A percentile compares a stretch with the other conserved stretches of the same genome.
Evolutionary conservation across 2,329 filamentous ascomycete species (phyloP).

Genomic region (Chalaropsis ovoidea): DNA sequence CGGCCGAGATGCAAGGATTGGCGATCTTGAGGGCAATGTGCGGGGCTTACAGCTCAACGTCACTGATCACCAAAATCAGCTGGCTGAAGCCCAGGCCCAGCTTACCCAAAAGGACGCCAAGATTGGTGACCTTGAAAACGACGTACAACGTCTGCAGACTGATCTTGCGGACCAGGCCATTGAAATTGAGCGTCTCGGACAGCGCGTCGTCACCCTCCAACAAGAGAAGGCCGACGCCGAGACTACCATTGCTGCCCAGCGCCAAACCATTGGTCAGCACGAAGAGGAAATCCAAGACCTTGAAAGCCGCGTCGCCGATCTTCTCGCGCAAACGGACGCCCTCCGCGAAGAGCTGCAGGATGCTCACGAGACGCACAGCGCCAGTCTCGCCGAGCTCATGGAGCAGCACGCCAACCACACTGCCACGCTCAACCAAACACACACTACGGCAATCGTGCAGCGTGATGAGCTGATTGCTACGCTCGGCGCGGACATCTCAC

Average conservation of each 20-base stretch:
- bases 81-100: conserved; percentile 32
- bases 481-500: conserved; percentile 18
- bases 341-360: conserved; percentile 36
- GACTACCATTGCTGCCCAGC: conserved; percentile 33
- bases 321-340: conserved; percentile 34
- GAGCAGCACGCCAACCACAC: conserved; percentile 13
- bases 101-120: conserved; percentile 35
- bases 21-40: conserved; percentile 42
- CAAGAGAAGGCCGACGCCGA: conserved; percentile 29
- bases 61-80: conserved; percentile 39
- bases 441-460: conserved; percentile 5
- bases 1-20: conserved; percentile 35
- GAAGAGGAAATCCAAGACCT: conserved; percentile 36
- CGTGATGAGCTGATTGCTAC: conserved; percentile 17
- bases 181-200: not conserved
- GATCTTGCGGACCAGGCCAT: not conserved
- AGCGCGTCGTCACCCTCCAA: not conserved
- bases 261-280: conserved; percentile 33
- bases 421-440: conserved; percentile 3
- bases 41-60: conserved; percentile 42
- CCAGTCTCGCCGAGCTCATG: conserved; percentile 29
- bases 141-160: conserved; percentile 25
- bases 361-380: conserved; percentile 32
- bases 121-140: conserved; percentile 41
- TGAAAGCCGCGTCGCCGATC: conserved; percentile 37